Evolutionary conservation across 2,329 filamentous ascomycete species (phyloP), one percentile per base, ranked within the genome.

Genomic region (Beauveria bassiana): DNA sequence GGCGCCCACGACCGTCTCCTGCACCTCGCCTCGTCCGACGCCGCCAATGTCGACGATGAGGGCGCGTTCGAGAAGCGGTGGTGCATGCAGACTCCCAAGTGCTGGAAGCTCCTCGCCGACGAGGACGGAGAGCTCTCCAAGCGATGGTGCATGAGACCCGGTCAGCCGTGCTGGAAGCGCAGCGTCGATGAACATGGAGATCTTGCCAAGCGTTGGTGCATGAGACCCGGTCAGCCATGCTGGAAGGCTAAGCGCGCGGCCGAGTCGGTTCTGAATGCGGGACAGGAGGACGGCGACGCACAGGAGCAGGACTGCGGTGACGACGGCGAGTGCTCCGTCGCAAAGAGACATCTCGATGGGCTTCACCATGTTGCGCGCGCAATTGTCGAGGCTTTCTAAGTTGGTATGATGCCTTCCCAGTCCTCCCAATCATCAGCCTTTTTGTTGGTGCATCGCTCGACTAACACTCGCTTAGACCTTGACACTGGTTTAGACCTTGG

Each of bases 151-250:
- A 65, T 72, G 64, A 68, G 70, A 43, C 70, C 70, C 34, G 77
- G 78, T 40, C 70, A 75, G 62, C 66, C 70, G n/a, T 80, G 78
- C 72, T 70, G 69, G 67, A 76, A 76, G 66, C 50, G 50, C 50
- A 5, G 28, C n/a, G 50, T 52, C 50, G 50, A 34, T 3, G n/a
- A 38, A n/a, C 50, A 52, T n/a, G 50, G 38, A 26, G 50, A 38
- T 5, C n/a, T 52, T n/a, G 28, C 50, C 50, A 52, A 52, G 50
- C 4, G 50, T 4, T 52, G 50, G 50, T 52, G 50, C 50, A 1
- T 56, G 24, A 8, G 18, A 14, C 53, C 42, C 3, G 26, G 16
- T 5, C 10, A 56, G 26, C 53, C 53, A 1, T 56, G 53, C 55
- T 58, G 55, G 55, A 58, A 58, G 46, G 20, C 70, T 60, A 77